These are phyloP conservation scores for Cylindrodendrum hubeiense DNA, from an alignment of 2,329 filamentous ascomycete genomes.

Conservation along the genomic window DNA sequence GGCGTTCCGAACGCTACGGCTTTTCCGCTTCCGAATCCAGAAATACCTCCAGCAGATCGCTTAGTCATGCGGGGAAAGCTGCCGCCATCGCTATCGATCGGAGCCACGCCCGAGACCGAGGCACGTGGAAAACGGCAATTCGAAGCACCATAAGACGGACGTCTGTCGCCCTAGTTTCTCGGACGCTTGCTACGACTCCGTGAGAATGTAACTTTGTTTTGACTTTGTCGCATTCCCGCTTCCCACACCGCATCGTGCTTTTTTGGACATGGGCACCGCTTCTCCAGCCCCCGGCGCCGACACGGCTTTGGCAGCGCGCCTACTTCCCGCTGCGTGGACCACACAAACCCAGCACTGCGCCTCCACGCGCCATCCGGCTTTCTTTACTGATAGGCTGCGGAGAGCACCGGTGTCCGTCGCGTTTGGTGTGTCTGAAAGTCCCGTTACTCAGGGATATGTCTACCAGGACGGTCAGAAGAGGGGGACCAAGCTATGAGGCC, in stretches of 20 bases:
- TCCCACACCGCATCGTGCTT: not conserved
- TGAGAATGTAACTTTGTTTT: constrained; percentile 18
- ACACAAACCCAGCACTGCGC: constrained; percentile 47
- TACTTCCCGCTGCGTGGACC: constrained; percentile 17
- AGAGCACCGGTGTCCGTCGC: constrained; percentile 60
- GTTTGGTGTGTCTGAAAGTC: constrained; percentile 50
- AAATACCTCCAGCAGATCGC: not conserved
- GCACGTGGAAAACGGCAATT: constrained; percentile 22
- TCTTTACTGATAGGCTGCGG: constrained; percentile 76
- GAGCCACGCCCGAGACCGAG: constrained; percentile 20
- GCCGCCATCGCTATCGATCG: constrained; percentile 15
- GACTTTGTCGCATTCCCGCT: not conserved
- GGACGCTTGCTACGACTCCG: not conserved
- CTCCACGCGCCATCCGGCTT: constrained; percentile 78
- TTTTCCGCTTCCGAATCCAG: constrained; percentile 21
- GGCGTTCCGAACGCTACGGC: not conserved
- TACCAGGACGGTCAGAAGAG: constrained; percentile 61
- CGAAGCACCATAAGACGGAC: constrained; percentile 14
- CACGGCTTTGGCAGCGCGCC: constrained; percentile 23
- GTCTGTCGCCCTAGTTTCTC: not conserved
- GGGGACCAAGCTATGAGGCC: constrained; percentile 51
- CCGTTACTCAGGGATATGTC: constrained; percentile 72
- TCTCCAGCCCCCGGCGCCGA: constrained; percentile 13
- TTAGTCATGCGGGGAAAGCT: constrained; percentile 28
- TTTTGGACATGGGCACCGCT: constrained; percentile 14